Conservation (phyloP, 2,329 filamentous ascomycete genomes). For the Monilinia polystroma region DNA sequence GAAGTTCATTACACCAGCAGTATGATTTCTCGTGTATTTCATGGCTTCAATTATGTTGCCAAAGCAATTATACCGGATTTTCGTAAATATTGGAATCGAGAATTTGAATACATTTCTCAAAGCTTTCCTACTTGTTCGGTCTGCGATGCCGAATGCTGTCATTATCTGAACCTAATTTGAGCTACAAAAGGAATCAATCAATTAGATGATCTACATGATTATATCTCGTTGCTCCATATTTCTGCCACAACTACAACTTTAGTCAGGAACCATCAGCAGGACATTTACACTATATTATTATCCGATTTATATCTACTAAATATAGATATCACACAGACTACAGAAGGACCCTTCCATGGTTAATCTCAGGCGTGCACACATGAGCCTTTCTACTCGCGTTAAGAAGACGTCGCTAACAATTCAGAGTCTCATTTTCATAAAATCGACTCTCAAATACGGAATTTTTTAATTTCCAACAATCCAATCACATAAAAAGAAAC, state of each 20-base stretch:
- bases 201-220: background rate
- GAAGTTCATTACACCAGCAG: background rate
- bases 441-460: background rate
- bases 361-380: background rate
- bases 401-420: background rate
- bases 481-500: background rate
- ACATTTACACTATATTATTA: background rate
- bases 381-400: background rate
- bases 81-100: background rate
- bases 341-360: background rate
- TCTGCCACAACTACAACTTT: background rate
- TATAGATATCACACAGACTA: background rate
- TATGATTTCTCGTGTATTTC: background rate
- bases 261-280: background rate
- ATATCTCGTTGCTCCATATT: background rate
- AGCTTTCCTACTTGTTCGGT: too few relatives aligned
- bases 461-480: background rate
- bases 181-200: background rate
- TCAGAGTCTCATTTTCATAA: background rate
- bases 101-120: background rate
- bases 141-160: background rate
- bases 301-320: constrained; percentile 5
- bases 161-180: background rate
- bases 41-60: background rate
- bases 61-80: background rate